Evolutionary conservation across 202 grass and related monocot species (phyloP).

Genomic region (Dendrocalamus latiflorus): DNA sequence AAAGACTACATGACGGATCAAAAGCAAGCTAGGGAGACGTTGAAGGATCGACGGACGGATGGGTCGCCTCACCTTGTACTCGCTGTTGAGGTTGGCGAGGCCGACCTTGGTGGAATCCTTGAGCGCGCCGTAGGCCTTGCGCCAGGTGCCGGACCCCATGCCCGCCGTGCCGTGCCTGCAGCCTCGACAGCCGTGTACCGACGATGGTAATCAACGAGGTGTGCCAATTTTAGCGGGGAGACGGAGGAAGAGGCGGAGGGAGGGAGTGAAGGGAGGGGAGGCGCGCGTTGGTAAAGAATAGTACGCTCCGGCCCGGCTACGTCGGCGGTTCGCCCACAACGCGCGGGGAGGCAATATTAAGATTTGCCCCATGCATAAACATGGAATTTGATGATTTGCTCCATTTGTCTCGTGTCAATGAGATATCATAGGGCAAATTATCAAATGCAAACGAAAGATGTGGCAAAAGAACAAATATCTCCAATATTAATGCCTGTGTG

Average conservation of each 20-base stretch:
- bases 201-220: background rate
- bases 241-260: background rate
- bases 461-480: too few species aligned
- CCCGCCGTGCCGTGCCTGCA: background rate
- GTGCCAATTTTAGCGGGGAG: slow-evolving; percentile 30
- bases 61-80: slow-evolving; percentile 67
- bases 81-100: slow-evolving; percentile 93
- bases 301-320: background rate
- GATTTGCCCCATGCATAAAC: too few species aligned
- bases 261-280: background rate
- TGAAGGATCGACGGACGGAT: background rate
- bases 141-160: slow-evolving; percentile 74
- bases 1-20: background rate
- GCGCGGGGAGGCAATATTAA: too few species aligned
- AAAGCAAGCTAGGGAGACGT: too few species aligned
- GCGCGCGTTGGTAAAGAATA: background rate
- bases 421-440: too few species aligned
- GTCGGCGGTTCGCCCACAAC: background rate
- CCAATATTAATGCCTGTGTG: too few species aligned
- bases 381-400: too few species aligned
- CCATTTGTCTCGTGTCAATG: too few species aligned
- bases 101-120: slow-evolving; percentile 97
- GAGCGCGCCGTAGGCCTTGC: slow-evolving; percentile 89
- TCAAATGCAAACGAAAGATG: too few species aligned
- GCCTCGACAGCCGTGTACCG: slow-evolving; percentile 17